Base-by-base conservation (phyloP, 495 filamentous ascomycete genomes). In the Penicillium flavigenum region DNA sequence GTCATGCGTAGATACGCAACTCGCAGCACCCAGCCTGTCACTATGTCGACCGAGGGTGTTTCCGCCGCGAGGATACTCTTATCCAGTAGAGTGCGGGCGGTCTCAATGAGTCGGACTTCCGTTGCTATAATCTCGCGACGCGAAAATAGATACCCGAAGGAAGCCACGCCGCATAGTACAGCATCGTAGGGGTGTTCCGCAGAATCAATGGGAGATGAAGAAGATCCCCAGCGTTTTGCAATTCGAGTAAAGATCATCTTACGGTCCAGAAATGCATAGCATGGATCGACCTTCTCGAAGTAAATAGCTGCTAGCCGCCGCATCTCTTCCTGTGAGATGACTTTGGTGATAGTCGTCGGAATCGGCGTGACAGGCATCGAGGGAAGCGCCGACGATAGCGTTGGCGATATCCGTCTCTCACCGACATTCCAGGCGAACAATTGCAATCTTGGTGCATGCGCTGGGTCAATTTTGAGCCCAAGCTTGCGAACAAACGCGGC, bases 401-500 rank as follows among this genome's bases (percentile, higher is more conserved):
- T 32, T 31, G 60, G 56, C 4, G 64, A 60, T 20, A 68, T 59
- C 10, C 67, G 58, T 24, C 82, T 71, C 6, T 70, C 72, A 1
- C 81, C 80, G 9, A 76, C 63, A 61, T 84, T 82, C 81, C 81
- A 85, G 3, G 73, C 82, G 62, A 83, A 84, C 17, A 82, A 71
- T 57, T 83, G 79, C 54, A 84, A 56, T 43, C 78, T 67, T 6
- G 80, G 81, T 5, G 80, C 78, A 55, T 73, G 74, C 3, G 75
- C 66, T 5, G 79, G 72, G 45, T 81, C 79, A 57, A 83, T 71
- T 19, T 73, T 74, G 36, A 81, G 70, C 10, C 77, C 81, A n/a
- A 85, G 63, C 43, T 72, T 76, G 51, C 78, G 68, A 10, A 81
- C 79, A 62, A 83, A 83, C 1, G 82, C 81, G 5, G 81, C 79